Evolutionary conservation across 1,139 yeast species (phyloP), one percentile per base, ranked within the genome.

Genomic region (Lodderomyces orthopsilosis): DNA sequence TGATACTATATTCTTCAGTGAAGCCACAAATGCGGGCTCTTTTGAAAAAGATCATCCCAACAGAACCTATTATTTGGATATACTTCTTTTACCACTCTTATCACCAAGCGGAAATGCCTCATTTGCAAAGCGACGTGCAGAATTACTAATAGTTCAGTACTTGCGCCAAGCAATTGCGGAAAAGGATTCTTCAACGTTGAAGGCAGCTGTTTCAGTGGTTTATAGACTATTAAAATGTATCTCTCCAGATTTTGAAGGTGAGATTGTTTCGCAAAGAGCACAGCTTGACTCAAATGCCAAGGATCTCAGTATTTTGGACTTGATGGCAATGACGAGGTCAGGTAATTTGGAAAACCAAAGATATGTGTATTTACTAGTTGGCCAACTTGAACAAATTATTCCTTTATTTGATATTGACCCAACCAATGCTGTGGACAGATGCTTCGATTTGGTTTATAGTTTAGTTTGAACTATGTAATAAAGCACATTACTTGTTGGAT

Each of bases 111-210:
- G 62, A 39, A 70, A 70, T 48, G 61, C 62, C 2, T 44, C 57
- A 1, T 61, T 58, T 45, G 61, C 65, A 1, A 60, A 62, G 47
- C 56, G 70, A 36, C 62, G 63, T 41, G 60, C 66, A 4, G 75
- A 70, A 45, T 45, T 65, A 19, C 44, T 62, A 6, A 53, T 68
- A 5, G 49, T 63, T 4, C 50, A 59, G 6, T 47, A 54, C 1
- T 46, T 68, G 19, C 43, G 48, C 13, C 41, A 41, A 12, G 45
- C 46, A 4, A 12, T 39, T 14, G 35, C 45, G 4, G 14, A 38
- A 6, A 37, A 28, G 8, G 42, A 47, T 14, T 32, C 43, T 12
- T 37, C 38, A 14, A 35, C 41, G n/a, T 26, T 54, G n/a, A 41
- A 47, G 28, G 42, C 40, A 18, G 42, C 48, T n/a, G 46, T 51